Conservation (phyloP, 257 asterid species). For the Fraxinus pennsylvanica region DNA sequence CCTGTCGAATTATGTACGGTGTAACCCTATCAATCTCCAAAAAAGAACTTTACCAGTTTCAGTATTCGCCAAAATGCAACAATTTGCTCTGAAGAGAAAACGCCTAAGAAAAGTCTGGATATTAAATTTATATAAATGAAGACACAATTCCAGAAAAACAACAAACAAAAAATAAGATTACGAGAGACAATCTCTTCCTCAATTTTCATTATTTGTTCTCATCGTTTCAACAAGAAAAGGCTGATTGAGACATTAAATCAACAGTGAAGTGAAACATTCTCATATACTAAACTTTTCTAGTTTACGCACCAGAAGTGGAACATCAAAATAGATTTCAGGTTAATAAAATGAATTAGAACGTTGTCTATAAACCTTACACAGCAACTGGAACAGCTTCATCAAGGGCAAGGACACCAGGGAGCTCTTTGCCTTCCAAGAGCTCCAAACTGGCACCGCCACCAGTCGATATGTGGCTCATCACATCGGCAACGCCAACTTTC, state of each 20-base stretch:
- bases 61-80: too few species aligned
- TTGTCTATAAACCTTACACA: slow-evolving; percentile 37
- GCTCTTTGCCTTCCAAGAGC: slow-evolving; percentile 80
- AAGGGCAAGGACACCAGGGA: slow-evolving; percentile 85
- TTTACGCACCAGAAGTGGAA: slow-evolving; percentile 31
- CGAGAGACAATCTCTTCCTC: slow-evolving; percentile 6
- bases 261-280: slow-evolving; percentile 31
- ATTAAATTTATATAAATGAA: too few species aligned
- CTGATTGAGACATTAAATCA: slow-evolving; percentile 17
- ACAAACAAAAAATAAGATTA: background rate
- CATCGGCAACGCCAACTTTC: slow-evolving; percentile 80
- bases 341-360: slow-evolving; percentile 28
- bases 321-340: slow-evolving; percentile 23
- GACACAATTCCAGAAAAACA: background rate
- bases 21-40: too few species aligned
- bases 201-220: slow-evolving; percentile 15
- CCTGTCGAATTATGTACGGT: too few species aligned
- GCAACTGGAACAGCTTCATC: slow-evolving; percentile 78
- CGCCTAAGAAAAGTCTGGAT: too few species aligned
- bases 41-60: too few species aligned
- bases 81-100: too few species aligned
- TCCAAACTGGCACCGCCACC: slow-evolving; percentile 98
- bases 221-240: slow-evolving; percentile 22
- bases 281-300: slow-evolving; percentile 41
- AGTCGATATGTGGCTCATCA: slow-evolving; percentile 93